phyloP scores from a whole-genome alignment of 306 rosid genomes.

The Cucumis sativus region Cucumber_9930_V3 NC_026655.2:30159501-30160000 shows the following conservation, averaged over 20 bases:
- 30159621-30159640: neutral
- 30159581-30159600: neutral
- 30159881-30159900: neutral
- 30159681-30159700: too few species aligned
- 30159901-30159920: neutral
- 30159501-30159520: neutral
- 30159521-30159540: neutral
- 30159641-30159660: too few species aligned
- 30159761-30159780: too few species aligned
- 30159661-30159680: too few species aligned
- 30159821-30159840: neutral
- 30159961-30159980: constrained; percentile 55
- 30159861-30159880: neutral
- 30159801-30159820: too few species aligned
- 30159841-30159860: too few species aligned
- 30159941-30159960: constrained; percentile 40
- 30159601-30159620: neutral
- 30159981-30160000: constrained; percentile 49
- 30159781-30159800: too few species aligned
- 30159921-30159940: neutral
- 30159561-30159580: neutral
- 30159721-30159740: too few species aligned
- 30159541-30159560: neutral
- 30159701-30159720: too few species aligned
- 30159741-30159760: too few species aligned